Evolutionary conservation across 768 basidiomycete species (phyloP).

Genomic region (Trametes elegans): DNA sequence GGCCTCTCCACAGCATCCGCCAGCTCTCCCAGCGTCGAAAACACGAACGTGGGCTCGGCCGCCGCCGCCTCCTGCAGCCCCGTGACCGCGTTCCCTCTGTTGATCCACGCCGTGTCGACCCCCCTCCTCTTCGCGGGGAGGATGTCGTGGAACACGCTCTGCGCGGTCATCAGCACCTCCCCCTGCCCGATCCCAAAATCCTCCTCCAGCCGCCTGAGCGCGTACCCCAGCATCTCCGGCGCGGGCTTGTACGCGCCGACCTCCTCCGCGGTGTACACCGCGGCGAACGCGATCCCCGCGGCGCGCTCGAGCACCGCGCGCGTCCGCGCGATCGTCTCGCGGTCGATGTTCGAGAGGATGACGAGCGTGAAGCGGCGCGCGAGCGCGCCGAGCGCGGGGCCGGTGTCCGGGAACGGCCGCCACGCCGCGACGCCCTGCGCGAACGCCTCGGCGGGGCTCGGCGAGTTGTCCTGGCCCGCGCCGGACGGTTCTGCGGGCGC

Average conservation of each 20-base stretch:
- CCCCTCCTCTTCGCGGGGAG: constrained; percentile 57
- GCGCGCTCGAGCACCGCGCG: constrained; percentile 45
- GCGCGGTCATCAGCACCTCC: constrained; percentile 63
- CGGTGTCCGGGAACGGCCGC: constrained; percentile 67
- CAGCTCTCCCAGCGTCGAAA: constrained; percentile 59
- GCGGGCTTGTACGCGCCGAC: constrained; percentile 73
- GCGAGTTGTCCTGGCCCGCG: background rate
- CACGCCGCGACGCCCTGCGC: constrained; percentile 60
- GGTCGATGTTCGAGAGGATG: constrained; percentile 77
- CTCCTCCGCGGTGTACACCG: constrained; percentile 70
- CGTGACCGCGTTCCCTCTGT: constrained; percentile 43
- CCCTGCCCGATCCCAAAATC: constrained; percentile 36
- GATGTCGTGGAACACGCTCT: constrained; percentile 66
- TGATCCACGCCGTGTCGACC: constrained; percentile 64
- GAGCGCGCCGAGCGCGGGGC: constrained; percentile 55
- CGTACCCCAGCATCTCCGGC: constrained; percentile 49
- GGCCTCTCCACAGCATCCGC: constrained; percentile 53
- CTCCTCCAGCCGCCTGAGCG: constrained; percentile 38
- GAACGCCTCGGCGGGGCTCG: constrained; percentile 43
- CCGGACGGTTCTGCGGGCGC: constrained; percentile 21
- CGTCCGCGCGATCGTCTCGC: constrained; percentile 57
- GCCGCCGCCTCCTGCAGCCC: constrained; percentile 36
- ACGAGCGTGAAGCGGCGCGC: constrained; percentile 64
- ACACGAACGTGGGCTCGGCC: constrained; percentile 34
- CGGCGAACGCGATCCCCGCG: constrained; percentile 55